Percentiles rank a stretch among this genome's conserved stretches.
Conservation (phyloP, 1,284 basidiomycete genomes). For the Cutaneotrichosporon sp. region DNA sequence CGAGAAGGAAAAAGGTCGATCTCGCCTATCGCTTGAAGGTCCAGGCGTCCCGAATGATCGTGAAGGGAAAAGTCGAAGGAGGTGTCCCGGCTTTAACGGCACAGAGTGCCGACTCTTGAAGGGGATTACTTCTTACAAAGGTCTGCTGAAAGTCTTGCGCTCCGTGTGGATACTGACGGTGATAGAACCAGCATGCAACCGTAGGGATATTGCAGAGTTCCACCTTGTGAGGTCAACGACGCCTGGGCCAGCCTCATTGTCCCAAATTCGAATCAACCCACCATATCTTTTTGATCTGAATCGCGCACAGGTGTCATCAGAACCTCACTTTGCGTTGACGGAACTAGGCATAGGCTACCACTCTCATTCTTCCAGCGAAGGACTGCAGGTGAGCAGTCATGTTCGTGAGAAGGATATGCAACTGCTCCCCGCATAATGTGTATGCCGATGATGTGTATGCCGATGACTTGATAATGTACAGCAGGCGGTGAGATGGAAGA, state of each 20-base stretch:
- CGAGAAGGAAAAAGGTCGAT: neutral
- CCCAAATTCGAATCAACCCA: no score
- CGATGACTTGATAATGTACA: no score
- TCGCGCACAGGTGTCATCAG: neutral
- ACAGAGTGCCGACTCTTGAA: neutral
- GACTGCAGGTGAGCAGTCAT: no score
- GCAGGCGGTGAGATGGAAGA: no score
- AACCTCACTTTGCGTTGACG: neutral
- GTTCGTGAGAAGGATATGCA: no score
- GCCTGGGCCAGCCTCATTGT: no score
- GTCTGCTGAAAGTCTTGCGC: neutral
- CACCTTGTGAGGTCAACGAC: neutral
- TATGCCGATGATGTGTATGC: no score
- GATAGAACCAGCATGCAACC: neutral
- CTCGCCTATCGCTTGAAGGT: neutral
- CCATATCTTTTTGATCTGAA: neutral
- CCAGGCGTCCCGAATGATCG: neutral
- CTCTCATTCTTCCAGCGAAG: no score
- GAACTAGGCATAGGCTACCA: neutral
- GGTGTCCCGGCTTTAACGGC: neutral
- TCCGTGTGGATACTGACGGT: neutral
- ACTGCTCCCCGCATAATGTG: no score
- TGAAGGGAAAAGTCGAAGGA: neutral
- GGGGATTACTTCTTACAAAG: neutral
- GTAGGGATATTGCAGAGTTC: conserved; percentile 1